These are phyloP conservation scores for Penicillium pulvis DNA, from an alignment of 495 filamentous ascomycete genomes.

Conservation along the genomic window DNA sequence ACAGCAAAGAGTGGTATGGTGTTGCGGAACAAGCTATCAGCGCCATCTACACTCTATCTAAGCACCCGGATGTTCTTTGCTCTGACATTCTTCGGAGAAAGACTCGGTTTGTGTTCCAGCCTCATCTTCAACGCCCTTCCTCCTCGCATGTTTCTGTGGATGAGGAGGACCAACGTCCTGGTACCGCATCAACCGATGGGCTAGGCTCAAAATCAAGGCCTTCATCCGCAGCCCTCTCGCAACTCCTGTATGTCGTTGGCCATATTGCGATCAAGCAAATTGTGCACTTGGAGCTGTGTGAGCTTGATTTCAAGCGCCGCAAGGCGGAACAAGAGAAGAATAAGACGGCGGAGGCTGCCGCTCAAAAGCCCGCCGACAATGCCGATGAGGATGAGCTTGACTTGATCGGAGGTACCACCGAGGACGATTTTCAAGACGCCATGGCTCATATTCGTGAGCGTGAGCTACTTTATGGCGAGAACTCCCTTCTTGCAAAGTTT, in stretches of 20 bases:
- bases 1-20: constrained; percentile 95
- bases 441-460: constrained; percentile 93
- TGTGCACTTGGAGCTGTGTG: constrained; percentile 97
- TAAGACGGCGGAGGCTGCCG: constrained; percentile 55
- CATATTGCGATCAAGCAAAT: constrained; percentile 99
- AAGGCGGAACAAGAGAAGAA: constrained; percentile 94
- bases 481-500: constrained; percentile 84
- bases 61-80: constrained; percentile 91
- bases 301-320: constrained; percentile 94
- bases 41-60: constrained; percentile 92
- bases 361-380: constrained; percentile 51
- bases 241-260: constrained; percentile 92
- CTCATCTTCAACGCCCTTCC: constrained; percentile 36
- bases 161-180: constrained; percentile 52
- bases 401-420: constrained; percentile 93
- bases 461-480: constrained; percentile 85
- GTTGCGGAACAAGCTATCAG: constrained; percentile 97
- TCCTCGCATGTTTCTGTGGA: constrained; percentile 30
- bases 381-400: constrained; percentile 79
- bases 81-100: constrained; percentile 88
- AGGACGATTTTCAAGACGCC: constrained; percentile 97
- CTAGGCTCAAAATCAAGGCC: constrained; percentile 34
- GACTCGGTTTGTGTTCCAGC: constrained; percentile 77
- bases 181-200: constrained; percentile 35
- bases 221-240: constrained; percentile 74